Evolutionary conservation across 805 yeast genomes (phyloP), one percentile per base, ranked within the genome.

Genomic region (Komagataella pseudopastoris): DNA sequence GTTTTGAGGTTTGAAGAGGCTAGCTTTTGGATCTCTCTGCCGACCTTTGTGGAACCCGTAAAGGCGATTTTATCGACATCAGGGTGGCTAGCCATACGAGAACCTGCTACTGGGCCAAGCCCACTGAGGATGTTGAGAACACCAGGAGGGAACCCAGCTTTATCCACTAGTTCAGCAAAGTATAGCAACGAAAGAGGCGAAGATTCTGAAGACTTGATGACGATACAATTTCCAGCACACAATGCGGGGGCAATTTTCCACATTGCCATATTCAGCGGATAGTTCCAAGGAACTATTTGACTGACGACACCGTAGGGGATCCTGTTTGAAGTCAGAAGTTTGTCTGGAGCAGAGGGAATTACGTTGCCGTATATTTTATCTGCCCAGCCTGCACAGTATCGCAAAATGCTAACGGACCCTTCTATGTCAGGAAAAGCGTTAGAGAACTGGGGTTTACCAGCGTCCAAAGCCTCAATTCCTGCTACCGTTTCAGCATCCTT

Each of bases 181-280:
- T 74, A 70, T 56, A 85, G 74, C 56, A 83, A 70, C 23, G 88
- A 78, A 58, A 85, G 71, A 10, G 93, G 93, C 6, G 91, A 84
- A 57, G 81, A 69, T 67, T 86, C 93, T 52, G 88, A 82, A 2
- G 88, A 75, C 66, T 85, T 85, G 63, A 85, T 74, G 47, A 85
- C 79, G 48, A 83, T 76, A 12, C 79, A 74, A 66, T 86, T 85
- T 51, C 93, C 93, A 51, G 87, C 83, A 46, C 90, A 88, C 56
- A 85, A 68, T 7, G 95, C 93, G 20, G 91, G 91, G 23, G 85
- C 88, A 60, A 85, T 71, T 65, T 85, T 85, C 93, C 93, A 85
- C 22, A 85, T 74, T 14, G 85, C 80, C 88, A 84, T 83, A 36
- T 75, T 69, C 58, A 81, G 64, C 30, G 88, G 87, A 62, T 78